phyloP scores from a whole-genome alignment of 2,329 filamentous ascomycete species.

The Colletotrichum abscissum region DNA sequence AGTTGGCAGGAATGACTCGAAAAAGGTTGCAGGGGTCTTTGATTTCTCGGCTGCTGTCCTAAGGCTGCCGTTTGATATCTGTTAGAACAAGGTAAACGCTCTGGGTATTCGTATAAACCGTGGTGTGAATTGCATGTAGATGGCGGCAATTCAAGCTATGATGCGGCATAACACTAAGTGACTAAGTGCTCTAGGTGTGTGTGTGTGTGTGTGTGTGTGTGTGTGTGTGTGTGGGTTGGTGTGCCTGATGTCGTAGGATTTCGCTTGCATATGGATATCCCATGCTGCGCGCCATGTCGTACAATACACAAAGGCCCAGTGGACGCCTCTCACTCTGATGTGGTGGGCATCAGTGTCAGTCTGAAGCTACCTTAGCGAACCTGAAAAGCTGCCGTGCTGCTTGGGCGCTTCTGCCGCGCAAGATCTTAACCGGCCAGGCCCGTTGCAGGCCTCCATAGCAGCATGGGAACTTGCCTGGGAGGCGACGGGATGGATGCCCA shows the following conservation, averaged over 20 bases:
- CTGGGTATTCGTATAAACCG: neutral
- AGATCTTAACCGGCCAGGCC: conserved; percentile 7
- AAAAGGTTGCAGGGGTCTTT: conserved; percentile 15
- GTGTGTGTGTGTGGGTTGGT: neutral
- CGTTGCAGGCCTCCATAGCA: neutral
- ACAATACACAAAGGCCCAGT: conserved; percentile 12
- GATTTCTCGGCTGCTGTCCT: conserved; percentile 13
- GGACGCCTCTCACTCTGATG: conserved; percentile 2
- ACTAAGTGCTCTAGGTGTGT: neutral
- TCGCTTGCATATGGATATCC: neutral
- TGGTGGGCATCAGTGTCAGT: neutral
- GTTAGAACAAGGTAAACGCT: neutral
- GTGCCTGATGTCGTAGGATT: conserved; percentile 21
- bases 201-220: neutral
- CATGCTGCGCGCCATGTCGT: conserved; percentile 6
- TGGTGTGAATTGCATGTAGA: neutral
- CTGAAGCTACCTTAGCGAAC: neutral
- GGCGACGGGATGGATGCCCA: too few relatives aligned
- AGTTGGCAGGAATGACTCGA: conserved; percentile 22
- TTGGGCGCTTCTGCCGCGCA: conserved; percentile 6
- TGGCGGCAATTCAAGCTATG: conserved; percentile 3
- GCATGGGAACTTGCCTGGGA: neutral
- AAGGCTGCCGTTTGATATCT: neutral
- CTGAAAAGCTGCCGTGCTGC: neutral
- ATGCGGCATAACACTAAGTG: neutral